phyloP scores from a whole-genome alignment of 1,139 yeast genomes.

The Tardiomyces digboiensis region DNA sequence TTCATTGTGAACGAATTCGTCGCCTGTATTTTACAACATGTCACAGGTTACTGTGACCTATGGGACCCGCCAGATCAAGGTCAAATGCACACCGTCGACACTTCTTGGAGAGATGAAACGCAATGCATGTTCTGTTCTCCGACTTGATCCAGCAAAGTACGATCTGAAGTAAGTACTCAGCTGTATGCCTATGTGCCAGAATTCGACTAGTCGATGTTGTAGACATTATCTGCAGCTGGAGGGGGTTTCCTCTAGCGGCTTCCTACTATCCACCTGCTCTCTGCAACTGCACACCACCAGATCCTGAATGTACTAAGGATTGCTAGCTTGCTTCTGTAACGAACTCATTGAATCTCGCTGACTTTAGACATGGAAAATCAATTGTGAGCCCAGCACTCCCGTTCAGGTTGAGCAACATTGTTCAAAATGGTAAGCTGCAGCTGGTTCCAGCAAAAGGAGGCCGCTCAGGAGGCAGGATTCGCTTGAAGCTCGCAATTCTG shows the following conservation, averaged over 20 bases:
- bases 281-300: too few species aligned
- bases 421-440: conserved; percentile 21
- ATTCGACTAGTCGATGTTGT: too few species aligned
- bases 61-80: conserved; percentile 14
- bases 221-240: too few species aligned
- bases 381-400: conserved; percentile 18
- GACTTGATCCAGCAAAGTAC: conserved; percentile 14
- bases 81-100: conserved; percentile 18
- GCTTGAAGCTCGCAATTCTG: conserved; percentile 14
- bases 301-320: too few species aligned
- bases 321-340: background rate
- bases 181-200: too few species aligned
- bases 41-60: conserved; percentile 8
- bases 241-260: too few species aligned
- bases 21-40: too few species aligned
- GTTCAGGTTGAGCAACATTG: conserved; percentile 18
- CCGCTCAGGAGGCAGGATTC: conserved; percentile 4
- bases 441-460: conserved; percentile 11
- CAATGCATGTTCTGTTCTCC: conserved; percentile 16
- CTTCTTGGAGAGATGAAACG: conserved; percentile 18
- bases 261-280: too few species aligned
- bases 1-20: too few species aligned
- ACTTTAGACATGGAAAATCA: conserved; percentile 5
- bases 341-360: background rate
- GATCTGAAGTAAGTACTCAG: conserved; percentile 18